Base-by-base conservation (phyloP, 2,329 filamentous ascomycete genomes). In the Diplocarpon rosae region DNA sequence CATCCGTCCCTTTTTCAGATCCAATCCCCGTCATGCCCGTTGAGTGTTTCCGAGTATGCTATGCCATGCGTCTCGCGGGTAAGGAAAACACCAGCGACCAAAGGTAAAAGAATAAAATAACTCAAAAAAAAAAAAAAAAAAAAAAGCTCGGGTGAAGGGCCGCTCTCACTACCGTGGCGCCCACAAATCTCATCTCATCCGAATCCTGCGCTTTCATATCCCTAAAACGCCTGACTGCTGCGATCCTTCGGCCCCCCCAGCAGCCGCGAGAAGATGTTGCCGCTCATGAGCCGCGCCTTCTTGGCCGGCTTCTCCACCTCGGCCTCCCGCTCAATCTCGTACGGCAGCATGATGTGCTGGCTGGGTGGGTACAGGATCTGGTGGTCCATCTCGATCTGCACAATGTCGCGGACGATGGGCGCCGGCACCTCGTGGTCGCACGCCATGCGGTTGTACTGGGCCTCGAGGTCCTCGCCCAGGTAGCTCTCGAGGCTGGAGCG, bases 401-500 rank as follows among this genome's bases (percentile, higher is more conserved):
- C 57, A 17, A 52, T 42, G 27, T 60, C 57, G n/a, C 56, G 54
- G 7, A 46, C 39, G 28, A 51, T 42, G 28, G 47, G 15, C 14
- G 34, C 32, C 6, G 34, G 34, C 10, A 6, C 14, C 32, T 36
- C 34, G 32, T 37, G 39, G 15, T 37, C 39, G 43, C n/a, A n/a
- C n/a, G n/a, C n/a, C n/a, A 41, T 37, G 20, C 38, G 45, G 46
- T 34, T 46, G 45, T 45, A 52, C 42, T 46, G 20, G 16, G 12
- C 20, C 9, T 41, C 47, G 4, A 35, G 27, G 15, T 46, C 43
- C 17, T 59, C 57, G 9, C 52, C n/a, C n/a, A n/a, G 34, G 42
- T 59, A 62, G 39, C 56, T 59, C 37, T 56, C 52, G 41, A 63
- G 48, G 39, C 52, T 59, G 9, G 61, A 62, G n/a, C 55, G 55